Base-by-base conservation (phyloP, 768 basidiomycete genomes). In the Rhizopogon vulgaris region DNA sequence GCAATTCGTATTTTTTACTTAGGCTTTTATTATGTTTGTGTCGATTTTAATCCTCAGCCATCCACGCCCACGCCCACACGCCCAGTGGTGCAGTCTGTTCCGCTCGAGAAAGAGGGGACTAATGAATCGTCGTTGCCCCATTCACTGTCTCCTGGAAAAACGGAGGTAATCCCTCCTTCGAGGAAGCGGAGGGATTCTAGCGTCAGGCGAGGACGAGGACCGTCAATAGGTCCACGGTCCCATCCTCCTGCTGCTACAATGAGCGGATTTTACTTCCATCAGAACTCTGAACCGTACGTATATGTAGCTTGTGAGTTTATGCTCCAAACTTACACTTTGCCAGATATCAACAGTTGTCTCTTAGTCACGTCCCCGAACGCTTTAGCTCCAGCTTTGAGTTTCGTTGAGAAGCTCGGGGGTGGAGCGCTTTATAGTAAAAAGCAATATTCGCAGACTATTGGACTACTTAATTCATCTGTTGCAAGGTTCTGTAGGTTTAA, bases 1-100 rank as follows among this genome's bases (percentile, higher is more conserved):
- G 53, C 43, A 52, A 54, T 52, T 17, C 2, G 49, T 40, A 6
- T 51, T 53, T 28, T 49, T 37, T 12, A 15, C 41, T 22, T 64
- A 87, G 94, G 92, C 30, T 94, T 96, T 71, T 96, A 94, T 71
- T 95, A 93, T 61, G 89, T 94, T 51, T 91, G 93, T 66, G 89
- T 96, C 38, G 94, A 96, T 65, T 89, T 94, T 64, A 88, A 87
- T 60, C 87, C 90, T 4, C 75, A 78, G 15, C 68, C 77, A 30
- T 63, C 70, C 10, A 63, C 71, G 18, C 56, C 70, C 28, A 68
- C 60, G 46, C 55, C 71, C 37, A 69, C 60, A 45, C 58, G 70
- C 40, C 57, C 59, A 38, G 55, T 71, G 27, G 61, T 73, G 11
- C 69, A 73, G 43, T 64, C 69, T 6, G 67, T 65, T 34, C 71